Conservation (phyloP, 805 yeast species). For the Candida germanica region DNA sequence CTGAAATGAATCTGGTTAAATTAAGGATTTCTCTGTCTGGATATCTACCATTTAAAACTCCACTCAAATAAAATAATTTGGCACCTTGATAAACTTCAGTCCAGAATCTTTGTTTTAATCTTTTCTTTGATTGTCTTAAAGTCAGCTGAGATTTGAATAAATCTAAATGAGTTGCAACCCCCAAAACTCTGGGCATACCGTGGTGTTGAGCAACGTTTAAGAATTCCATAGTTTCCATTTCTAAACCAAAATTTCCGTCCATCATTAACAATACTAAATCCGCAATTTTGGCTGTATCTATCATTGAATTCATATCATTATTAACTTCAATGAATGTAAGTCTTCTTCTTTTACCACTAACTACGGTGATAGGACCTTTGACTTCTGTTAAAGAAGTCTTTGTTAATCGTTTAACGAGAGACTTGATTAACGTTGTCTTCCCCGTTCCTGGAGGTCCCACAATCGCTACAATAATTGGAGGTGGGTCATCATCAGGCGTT, state of each 20-base stretch:
- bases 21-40: conserved; percentile 96
- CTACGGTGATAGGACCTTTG: conserved; percentile 95
- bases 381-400: conserved; percentile 83
- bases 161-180: conserved; percentile 94
- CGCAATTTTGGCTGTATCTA: conserved; percentile 92
- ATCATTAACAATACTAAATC: conserved; percentile 85
- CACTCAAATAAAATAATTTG: conserved; percentile 87
- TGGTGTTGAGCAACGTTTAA: conserved; percentile 94
- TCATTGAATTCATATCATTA: conserved; percentile 92
- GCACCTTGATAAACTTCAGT: conserved; percentile 99
- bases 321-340: conserved; percentile 90
- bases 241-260: conserved; percentile 97
- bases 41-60: conserved; percentile 94
- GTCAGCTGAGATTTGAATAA: conserved; percentile 87
- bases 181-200: conserved; percentile 97
- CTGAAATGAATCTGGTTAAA: conserved; percentile 86
- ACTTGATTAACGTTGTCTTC: conserved; percentile 86
- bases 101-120: conserved; percentile 94
- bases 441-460: conserved; percentile 99
- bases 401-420: conserved; percentile 81
- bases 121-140: conserved; percentile 84
- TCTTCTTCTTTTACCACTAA: conserved; percentile 90
- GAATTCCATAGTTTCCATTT: conserved; percentile 99
- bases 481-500: conserved; percentile 96
- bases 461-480: conserved; percentile 93